Base-by-base conservation (phyloP, 2,329 filamentous ascomycete genomes). In the Penicillium crustosum region DNA sequence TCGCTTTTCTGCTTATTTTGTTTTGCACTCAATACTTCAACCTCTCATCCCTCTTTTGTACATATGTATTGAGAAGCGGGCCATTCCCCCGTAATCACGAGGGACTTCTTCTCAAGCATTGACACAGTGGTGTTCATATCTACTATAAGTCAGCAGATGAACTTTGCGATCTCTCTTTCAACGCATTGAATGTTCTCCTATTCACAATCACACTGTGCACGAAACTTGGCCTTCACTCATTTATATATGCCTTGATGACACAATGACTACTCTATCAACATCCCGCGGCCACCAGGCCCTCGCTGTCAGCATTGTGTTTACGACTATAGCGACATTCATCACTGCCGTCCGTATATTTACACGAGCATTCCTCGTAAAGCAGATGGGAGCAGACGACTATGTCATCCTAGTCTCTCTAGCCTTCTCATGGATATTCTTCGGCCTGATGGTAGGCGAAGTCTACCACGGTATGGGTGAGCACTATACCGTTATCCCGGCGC, bases 271-370 rank as follows among this genome's bases (percentile, higher is more conserved):
- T 15, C 56, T 70, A 45, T 70, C 67, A 21, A 66, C 66, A 29
- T 13, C 64, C 23, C 66, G 70, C 13, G 70, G 70, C 42, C 64
- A 48, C 49, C 49, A 63, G 36, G 70, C 69, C 42, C 63, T 73
- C n/a, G 62, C 62, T 39, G 53, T 68, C 42, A 72, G 67, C 57
- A 66, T 58, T n/a, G 61, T 68, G 36, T 72, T 73, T 42, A 73
- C 71, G 2, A 59, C 49, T 35, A 64, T 78, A 19, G 68, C 72
- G 3, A 68, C 69, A 12, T 38, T 65, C 0, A 70, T 77, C 43
- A 71, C 77, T n/a, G 60, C 59, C 3, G 53, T 75, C n/a, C 75
- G 77, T 8, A 70, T 79, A 49, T 78, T 76, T 58, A 78, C 77
- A 9, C 63, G 73, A 52, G 61, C 65, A 3, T 59, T 65, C 12